phyloP scores from a whole-genome alignment of 805 yeast genomes.

The Starmerella ratchasimensis region DNA sequence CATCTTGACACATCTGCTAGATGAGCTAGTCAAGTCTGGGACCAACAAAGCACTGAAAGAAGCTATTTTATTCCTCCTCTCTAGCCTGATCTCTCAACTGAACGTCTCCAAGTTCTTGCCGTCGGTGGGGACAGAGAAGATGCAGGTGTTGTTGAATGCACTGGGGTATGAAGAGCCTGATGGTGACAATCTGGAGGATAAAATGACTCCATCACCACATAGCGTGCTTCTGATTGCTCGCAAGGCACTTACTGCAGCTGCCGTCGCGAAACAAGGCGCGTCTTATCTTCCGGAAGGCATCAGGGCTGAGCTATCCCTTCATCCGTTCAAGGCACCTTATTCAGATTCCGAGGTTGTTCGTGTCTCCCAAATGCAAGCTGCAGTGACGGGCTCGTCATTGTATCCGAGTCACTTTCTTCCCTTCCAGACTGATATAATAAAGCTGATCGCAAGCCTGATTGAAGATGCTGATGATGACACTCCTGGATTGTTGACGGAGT shows the following conservation, averaged over 20 bases:
- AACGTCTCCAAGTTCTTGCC: slow-evolving; percentile 12
- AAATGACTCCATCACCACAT: slow-evolving; percentile 1
- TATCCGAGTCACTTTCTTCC: slow-evolving; percentile 16
- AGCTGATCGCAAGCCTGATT: slow-evolving; percentile 33
- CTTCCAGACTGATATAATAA: slow-evolving; percentile 24
- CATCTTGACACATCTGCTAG: slow-evolving; percentile 9
- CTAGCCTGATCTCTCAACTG: slow-evolving; percentile 15
- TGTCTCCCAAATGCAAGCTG: slow-evolving; percentile 12
- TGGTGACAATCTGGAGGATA: not conserved
- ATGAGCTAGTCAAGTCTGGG: slow-evolving; percentile 1
- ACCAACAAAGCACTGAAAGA: slow-evolving; percentile 7
- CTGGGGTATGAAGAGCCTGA: slow-evolving; percentile 5
- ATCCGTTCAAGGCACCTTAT: slow-evolving; percentile 6
- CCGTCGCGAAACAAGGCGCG: slow-evolving; percentile 18
- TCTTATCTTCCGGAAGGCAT: slow-evolving; percentile 8
- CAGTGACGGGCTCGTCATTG: slow-evolving; percentile 8
- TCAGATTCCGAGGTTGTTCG: slow-evolving; percentile 9
- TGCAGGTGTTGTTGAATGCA: slow-evolving; percentile 8
- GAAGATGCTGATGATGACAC: slow-evolving; percentile 69
- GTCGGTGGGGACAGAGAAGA: not conserved
- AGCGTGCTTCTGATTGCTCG: slow-evolving; percentile 17
- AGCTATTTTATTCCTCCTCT: slow-evolving; percentile 16
- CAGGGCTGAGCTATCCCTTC: slow-evolving; percentile 12
- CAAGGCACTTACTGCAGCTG: slow-evolving; percentile 16
- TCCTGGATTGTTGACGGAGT: slow-evolving; percentile 56